Conservation (phyloP, 352 stramenopile species). For the Phytophthora aleatoria region DNA sequence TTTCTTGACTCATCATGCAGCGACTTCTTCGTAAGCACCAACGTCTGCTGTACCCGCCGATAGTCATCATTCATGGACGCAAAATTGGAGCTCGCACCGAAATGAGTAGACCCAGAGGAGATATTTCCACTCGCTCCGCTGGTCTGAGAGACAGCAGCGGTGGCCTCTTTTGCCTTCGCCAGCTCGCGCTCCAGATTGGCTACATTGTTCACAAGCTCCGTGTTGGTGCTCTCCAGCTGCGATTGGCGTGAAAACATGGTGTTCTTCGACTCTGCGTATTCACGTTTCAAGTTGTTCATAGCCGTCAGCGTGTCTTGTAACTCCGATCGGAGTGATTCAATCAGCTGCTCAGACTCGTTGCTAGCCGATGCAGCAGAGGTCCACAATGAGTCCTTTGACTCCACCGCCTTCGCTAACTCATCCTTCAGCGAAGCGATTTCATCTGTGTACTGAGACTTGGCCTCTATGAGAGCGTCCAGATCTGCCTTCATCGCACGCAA, state of each 20-base stretch:
- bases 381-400: constrained; percentile 76
- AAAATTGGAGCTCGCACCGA: constrained; percentile 24
- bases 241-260: constrained; percentile 77
- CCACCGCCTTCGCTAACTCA: constrained; percentile 51
- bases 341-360: constrained; percentile 71
- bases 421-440: constrained; percentile 52
- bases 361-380: constrained; percentile 65
- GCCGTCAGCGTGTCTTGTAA: constrained; percentile 67
- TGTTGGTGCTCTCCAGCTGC: constrained; percentile 78
- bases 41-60: constrained; percentile 59
- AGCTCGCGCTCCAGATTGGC: constrained; percentile 68
- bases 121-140: constrained; percentile 4
- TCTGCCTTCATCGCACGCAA: constrained; percentile 52
- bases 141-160: constrained; percentile 6
- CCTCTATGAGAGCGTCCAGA: constrained; percentile 42
- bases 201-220: constrained; percentile 69
- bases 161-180: constrained; percentile 44
- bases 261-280: constrained; percentile 65
- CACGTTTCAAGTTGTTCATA: constrained; percentile 66
- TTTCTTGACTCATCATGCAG: constrained; percentile 74
- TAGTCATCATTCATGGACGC: constrained; percentile 60
- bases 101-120: constrained; percentile 7
- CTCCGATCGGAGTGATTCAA: constrained; percentile 62
- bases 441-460: constrained; percentile 35
- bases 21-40: constrained; percentile 76